These are phyloP conservation scores for Henningerozyma blattae DNA, from an alignment of 805 yeast genomes.

Conservation along the genomic window DNA sequence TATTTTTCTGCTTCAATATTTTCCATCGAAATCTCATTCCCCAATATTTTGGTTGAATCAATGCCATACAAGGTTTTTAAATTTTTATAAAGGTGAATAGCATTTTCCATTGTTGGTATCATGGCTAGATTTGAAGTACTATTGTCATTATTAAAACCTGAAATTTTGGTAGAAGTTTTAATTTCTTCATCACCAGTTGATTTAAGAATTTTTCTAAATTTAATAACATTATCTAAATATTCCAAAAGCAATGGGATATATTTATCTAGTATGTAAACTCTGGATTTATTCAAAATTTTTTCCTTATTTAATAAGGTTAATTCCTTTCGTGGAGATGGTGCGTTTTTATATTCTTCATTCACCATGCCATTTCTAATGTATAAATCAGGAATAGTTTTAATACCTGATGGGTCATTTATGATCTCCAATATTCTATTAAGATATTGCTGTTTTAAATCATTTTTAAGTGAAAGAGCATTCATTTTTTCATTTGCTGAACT, in stretches of 20 bases:
- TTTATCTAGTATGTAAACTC: slow-evolving; percentile 20
- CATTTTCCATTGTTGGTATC: slow-evolving; percentile 12
- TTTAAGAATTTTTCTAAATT: slow-evolving; percentile 7
- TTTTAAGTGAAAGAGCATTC: slow-evolving; percentile 20
- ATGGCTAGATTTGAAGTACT: slow-evolving; percentile 2
- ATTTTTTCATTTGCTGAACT: slow-evolving; percentile 28
- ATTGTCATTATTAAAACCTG: neutral
- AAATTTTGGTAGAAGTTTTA: too few relatives aligned
- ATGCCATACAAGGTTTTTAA: slow-evolving; percentile 3
- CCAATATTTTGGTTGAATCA: too few relatives aligned
- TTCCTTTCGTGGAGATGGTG: slow-evolving; percentile 24
- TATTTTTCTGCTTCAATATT: too few relatives aligned
- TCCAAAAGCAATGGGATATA: slow-evolving; percentile 21
- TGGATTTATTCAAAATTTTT: slow-evolving; percentile 22
- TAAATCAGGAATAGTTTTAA: slow-evolving; percentile 29
- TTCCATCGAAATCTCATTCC: too few relatives aligned
- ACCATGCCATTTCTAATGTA: slow-evolving; percentile 28
- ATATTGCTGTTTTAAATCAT: slow-evolving; percentile 16
- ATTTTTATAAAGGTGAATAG: slow-evolving; percentile 1
- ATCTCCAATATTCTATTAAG: slow-evolving; percentile 23
- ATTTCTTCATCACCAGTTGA: slow-evolving; percentile 5
- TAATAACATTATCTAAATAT: slow-evolving; percentile 14
- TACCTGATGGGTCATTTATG: slow-evolving; percentile 27
- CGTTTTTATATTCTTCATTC: slow-evolving; percentile 11
- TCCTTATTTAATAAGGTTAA: slow-evolving; percentile 25